A percentile compares a stretch with the other conserved stretches of the same genome.
These are phyloP conservation scores for Ligustrum vulgare DNA, from an alignment of 257 asterid genomes.

Conservation along the genomic window DNA sequence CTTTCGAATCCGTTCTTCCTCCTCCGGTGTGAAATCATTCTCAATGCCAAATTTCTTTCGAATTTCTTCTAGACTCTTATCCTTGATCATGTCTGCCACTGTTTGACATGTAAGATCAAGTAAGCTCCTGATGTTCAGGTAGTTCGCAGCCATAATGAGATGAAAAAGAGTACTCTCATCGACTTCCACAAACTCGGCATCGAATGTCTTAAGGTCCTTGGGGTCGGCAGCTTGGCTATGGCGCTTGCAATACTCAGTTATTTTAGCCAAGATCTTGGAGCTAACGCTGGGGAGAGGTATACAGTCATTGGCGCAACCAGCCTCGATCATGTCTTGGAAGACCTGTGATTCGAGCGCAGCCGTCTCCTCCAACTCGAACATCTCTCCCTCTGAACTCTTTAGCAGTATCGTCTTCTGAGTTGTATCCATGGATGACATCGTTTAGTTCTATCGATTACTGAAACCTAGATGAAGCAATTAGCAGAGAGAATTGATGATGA, in stretches of 20 bases:
- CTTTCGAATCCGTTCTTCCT: background rate
- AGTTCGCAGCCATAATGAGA: background rate
- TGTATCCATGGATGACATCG: too few relatives aligned
- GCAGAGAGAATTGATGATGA: too few relatives aligned
- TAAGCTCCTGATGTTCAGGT: background rate
- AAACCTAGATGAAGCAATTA: too few relatives aligned
- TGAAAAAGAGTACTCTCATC: background rate
- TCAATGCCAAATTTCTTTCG: background rate
- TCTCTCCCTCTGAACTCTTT: too few relatives aligned
- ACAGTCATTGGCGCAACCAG: too few relatives aligned
- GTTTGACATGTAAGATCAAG: background rate
- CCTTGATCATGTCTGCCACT: background rate
- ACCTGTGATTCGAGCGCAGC: too few relatives aligned
- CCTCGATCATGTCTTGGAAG: too few relatives aligned
- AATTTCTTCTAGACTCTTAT: background rate
- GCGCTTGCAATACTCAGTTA: background rate
- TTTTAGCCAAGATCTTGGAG: too few relatives aligned
- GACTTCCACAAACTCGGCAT: background rate
- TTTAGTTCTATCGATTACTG: too few relatives aligned
- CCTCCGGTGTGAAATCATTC: background rate
- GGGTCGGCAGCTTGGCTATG: background rate
- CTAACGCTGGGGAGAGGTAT: too few relatives aligned
- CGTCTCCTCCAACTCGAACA: too few relatives aligned
- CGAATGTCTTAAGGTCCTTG: background rate
- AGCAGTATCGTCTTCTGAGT: too few relatives aligned